Evolutionary conservation across 2,329 filamentous ascomycete genomes (phyloP).

Genomic region (Mariannaea sp.): DNA sequence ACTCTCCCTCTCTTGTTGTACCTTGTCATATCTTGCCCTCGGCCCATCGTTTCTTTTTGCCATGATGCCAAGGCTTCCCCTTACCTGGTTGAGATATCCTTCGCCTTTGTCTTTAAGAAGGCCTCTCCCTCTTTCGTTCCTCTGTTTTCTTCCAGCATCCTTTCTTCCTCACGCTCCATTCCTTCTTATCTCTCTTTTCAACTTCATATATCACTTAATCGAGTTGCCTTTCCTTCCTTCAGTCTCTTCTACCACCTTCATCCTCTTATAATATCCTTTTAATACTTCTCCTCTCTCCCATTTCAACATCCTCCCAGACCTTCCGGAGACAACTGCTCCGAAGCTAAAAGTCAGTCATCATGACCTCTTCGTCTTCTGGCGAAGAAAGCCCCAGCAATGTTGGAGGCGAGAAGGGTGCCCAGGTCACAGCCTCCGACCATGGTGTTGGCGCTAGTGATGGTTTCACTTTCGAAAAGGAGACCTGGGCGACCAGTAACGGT

Average conservation of each 20-base stretch:
- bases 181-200: constrained; percentile 15
- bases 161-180: neutral
- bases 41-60: constrained; percentile 10
- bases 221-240: constrained; percentile 19
- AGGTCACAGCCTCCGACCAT: constrained; percentile 27
- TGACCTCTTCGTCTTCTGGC: constrained; percentile 27
- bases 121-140: constrained; percentile 12
- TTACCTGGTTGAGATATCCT: constrained; percentile 6
- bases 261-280: constrained; percentile 2
- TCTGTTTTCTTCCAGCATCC: constrained; percentile 17
- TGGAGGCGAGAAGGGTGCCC: constrained; percentile 31
- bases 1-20: neutral
- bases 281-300: neutral
- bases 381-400: constrained; percentile 28
- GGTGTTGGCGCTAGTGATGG: constrained; percentile 18
- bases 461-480: constrained; percentile 31
- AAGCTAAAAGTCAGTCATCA: constrained; percentile 20
- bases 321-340: constrained; percentile 6
- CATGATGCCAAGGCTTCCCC: constrained; percentile 15
- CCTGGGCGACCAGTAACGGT: constrained; percentile 32
- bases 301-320: neutral
- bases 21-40: constrained; percentile 10
- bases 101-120: constrained; percentile 30
- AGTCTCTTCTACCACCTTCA: neutral
- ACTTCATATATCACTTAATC: constrained; percentile 26